Base-by-base conservation (phyloP, 176 grass and related monocot genomes). In the Microstegium vimineum region DNA sequence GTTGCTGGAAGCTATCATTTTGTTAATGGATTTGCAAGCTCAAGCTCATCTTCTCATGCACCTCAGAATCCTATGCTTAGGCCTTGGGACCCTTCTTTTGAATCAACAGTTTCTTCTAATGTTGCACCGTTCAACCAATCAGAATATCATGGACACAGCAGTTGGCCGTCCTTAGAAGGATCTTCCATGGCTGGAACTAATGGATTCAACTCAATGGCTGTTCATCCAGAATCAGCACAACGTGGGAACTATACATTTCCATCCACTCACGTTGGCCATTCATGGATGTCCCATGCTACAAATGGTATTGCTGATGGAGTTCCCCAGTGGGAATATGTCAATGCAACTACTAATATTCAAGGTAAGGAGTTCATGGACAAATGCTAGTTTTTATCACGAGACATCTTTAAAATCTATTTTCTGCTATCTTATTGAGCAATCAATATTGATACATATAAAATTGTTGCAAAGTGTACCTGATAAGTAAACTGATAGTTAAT, bases 1-100 rank as follows among this genome's bases (percentile, higher is more conserved):
- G 60, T 73, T 56, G 73, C 73, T 57, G 91, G 87, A 77, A 85
- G 74, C 72, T 78, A 69, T 68, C 85, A 76, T 83, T 82, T 75
- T 87, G 47, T 74, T 82, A 93, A 82, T 90, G 91, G 72, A 74
- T 82, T 81, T 82, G 84, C 84, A 82, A 85, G 91, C 51, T 90
- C 91, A 87, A 87, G 85, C 83, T 90, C 87, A 40, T 90, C 91
- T 73, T 84, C 87, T 76, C 63, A 84, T 74, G 46, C 81, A 56
- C 75, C 80, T 31, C 90, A 89, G 31, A 86, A 89, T 84, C 76
- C 76, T 74, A 68, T 80, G 74, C 66, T 56, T 68, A 85, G 74
- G 83, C 86, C 83, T 64, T 92, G 90, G 83, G 83, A 86, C 54
- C 72, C 82, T 82, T 78, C 86, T 47, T 84, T 86, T 56, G 76